Conservation (phyloP, 2,329 filamentous ascomycete genomes). For the Diaporthe sp. region DNA sequence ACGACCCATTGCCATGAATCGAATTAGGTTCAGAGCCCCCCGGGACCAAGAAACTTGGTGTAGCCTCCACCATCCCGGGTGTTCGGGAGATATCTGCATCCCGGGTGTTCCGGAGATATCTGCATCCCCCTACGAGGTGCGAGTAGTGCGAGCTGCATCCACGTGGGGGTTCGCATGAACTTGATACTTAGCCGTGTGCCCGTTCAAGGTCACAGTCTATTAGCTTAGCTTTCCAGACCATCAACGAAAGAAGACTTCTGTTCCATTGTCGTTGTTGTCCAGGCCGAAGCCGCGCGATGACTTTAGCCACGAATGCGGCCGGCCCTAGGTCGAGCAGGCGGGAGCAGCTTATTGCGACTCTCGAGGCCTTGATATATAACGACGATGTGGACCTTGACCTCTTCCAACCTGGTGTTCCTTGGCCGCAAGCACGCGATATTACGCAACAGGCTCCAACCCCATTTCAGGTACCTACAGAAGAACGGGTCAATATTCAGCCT, state of each 20-base stretch:
- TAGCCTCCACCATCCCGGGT: too few species aligned
- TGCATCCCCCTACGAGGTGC: neutral
- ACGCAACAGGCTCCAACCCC: neutral
- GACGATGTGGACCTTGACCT: too few species aligned
- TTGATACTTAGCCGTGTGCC: neutral
- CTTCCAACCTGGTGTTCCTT: too few species aligned
- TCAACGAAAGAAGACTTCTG: neutral
- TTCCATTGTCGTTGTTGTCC: neutral
- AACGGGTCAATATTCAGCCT: neutral
- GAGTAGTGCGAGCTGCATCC: neutral
- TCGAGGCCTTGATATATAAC: too few species aligned
- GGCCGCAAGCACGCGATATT: too few species aligned
- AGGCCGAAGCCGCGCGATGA: neutral
- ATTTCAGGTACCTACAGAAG: neutral
- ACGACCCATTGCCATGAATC: neutral
- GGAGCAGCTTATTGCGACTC: neutral
- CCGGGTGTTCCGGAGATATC: too few species aligned
- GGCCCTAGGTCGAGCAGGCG: neutral
- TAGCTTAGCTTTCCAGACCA: neutral
- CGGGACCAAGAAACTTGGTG: neutral
- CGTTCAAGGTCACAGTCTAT: neutral
- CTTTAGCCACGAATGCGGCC: neutral
- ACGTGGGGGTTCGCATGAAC: neutral
- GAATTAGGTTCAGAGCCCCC: neutral
- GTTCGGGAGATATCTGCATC: too few species aligned